Percentiles rank a stretch among this genome's conserved stretches.
Evolutionary conservation across 2,329 filamentous ascomycete genomes (phyloP).

Genomic region (Tolypocladium inflatum): DNA sequence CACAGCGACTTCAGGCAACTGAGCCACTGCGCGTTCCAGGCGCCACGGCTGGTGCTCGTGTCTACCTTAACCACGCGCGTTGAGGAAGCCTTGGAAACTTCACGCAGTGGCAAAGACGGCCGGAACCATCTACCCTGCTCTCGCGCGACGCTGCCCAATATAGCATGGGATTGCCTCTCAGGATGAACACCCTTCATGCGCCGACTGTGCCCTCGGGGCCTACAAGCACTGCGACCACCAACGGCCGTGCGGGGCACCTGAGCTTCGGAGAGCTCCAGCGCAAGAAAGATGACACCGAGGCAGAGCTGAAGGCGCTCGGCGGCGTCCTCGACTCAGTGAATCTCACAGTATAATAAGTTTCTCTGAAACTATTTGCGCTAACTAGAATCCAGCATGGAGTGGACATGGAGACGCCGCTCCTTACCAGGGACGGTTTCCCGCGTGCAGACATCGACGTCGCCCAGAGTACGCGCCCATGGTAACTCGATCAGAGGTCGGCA

Average conservation of each 20-base stretch:
- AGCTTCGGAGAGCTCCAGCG: conserved; percentile 72
- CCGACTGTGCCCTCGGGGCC: conserved; percentile 64
- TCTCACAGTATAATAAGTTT: conserved; percentile 1
- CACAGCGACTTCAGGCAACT: too few relatives aligned
- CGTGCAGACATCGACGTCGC: conserved; percentile 90
- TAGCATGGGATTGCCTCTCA: conserved; percentile 9
- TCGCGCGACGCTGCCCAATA: not conserved
- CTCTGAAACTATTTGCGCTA: conserved; percentile 5
- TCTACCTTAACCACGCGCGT: not conserved
- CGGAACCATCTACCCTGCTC: not conserved
- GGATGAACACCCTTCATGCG: conserved; percentile 48
- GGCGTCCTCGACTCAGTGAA: conserved; percentile 80
- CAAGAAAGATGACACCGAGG: conserved; percentile 78
- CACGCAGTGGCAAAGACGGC: not conserved
- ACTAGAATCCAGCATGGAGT: conserved; percentile 63
- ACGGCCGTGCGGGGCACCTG: conserved; percentile 53
- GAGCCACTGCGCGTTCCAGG: not conserved
- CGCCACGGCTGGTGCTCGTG: not conserved
- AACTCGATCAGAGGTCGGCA: not conserved
- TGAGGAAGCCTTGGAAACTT: not conserved
- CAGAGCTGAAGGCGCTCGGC: conserved; percentile 75
- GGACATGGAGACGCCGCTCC: conserved; percentile 80
- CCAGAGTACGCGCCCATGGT: conserved; percentile 54
- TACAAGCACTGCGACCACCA: conserved; percentile 48
- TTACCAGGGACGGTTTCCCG: conserved; percentile 85